phyloP scores from a whole-genome alignment of 192 early-diverging fungal species.

The Chytriomyces confervae region DNA sequence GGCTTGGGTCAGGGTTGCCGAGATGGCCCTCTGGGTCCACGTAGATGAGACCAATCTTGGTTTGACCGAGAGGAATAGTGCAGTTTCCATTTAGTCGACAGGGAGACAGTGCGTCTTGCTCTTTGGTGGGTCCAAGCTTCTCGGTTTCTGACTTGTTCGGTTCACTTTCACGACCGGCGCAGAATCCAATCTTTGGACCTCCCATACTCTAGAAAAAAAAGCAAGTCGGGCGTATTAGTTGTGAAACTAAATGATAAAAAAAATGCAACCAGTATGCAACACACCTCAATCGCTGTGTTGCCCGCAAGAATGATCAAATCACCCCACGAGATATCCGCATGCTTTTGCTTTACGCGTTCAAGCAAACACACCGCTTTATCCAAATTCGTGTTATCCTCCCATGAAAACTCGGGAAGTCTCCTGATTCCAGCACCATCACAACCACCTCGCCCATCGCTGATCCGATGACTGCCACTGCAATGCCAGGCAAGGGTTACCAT shows the following conservation, averaged over 20 bases:
- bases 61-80: conserved; percentile 34
- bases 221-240: neutral
- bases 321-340: conserved; percentile 76
- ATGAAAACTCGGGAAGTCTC: conserved; percentile 36
- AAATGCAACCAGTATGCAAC: neutral
- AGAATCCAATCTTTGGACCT: conserved; percentile 22
- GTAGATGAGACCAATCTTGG: conserved; percentile 32
- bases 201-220: conserved; percentile 22
- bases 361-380: conserved; percentile 74
- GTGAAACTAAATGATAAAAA: neutral
- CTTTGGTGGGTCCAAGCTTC: conserved; percentile 24
- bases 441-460: conserved; percentile 68
- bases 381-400: conserved; percentile 80
- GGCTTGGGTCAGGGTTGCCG: conserved; percentile 11
- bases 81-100: conserved; percentile 38
- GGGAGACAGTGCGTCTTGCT: conserved; percentile 14
- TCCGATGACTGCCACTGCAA: conserved; percentile 73
- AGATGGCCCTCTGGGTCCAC: conserved; percentile 31
- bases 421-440: conserved; percentile 75
- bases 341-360: conserved; percentile 75
- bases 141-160: conserved; percentile 18
- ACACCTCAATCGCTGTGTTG: conserved; percentile 24
- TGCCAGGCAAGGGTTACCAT: conserved; percentile 88
- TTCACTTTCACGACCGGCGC: conserved; percentile 24
- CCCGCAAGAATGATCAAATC: conserved; percentile 84